Evolutionary conservation across 2,329 filamentous ascomycete genomes (phyloP), one percentile per base, ranked within the genome.

Genomic region (Clarireedia monteithiana): DNA sequence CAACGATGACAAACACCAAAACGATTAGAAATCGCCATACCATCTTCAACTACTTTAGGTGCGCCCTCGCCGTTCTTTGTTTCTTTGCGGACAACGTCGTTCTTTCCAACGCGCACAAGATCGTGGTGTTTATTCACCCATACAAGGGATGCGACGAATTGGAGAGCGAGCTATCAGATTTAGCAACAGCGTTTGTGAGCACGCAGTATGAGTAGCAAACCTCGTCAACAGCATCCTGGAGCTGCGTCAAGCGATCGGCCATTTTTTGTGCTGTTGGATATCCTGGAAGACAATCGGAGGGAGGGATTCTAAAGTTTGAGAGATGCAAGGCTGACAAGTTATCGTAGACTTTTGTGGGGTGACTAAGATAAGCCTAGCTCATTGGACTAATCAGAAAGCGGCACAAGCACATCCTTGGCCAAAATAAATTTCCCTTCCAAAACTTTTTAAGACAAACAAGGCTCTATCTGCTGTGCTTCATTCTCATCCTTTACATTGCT

Each of bases 221-320:
- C 78, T 91, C 84, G 67, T 94, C 89, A 59, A 92, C 82, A 71
- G 88, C 85, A 74, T 94, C 88, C 72, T 95, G 89, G 57, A 94
- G 77, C 70, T 94, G 89, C 1, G 89, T 92, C 57, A 95, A 78
- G 60, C 86, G 78, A 68, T 95, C 89, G 27, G 80, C 80, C 84
- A 90, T 90, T 24, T 42, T 42, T 12, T 46, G 6, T 24, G 24
- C 12, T 24, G n/a, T 23, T 20, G 10, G n/a, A 30, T 45, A 23
- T 52, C 59, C n/a, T 17, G 39, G 20, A 50, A 27, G n/a, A 39
- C 40, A 46, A 38, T 50, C 10, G 39, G 42, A 27, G 14, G 30
- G 30, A 36, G 36, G 48, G 54, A 53, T 49, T 23, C 36, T 27
- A 12, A 26, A 34, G 30, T 14, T 49, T 48, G 7, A 20, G 24